These are phyloP conservation scores for Leptosphaerulina australis DNA, from an alignment of 2,329 filamentous ascomycete genomes.

Conservation along the genomic window DNA sequence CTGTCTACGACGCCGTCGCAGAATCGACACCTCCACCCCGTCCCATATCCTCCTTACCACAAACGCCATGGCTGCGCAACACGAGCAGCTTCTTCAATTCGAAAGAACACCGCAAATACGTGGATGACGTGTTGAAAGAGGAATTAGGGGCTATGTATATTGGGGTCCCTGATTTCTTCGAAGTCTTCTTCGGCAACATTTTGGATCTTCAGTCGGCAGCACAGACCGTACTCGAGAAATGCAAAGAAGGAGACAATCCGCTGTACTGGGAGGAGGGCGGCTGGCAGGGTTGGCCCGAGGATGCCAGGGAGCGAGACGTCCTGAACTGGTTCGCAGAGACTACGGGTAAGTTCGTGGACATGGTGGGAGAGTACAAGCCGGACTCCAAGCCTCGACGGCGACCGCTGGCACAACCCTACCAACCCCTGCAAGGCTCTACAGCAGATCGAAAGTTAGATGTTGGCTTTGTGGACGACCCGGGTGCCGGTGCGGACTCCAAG, in stretches of 20 bases:
- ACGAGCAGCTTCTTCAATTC: conserved; percentile 17
- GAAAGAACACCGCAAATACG: conserved; percentile 8
- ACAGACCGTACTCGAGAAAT: conserved; percentile 20
- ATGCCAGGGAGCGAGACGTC: conserved; percentile 28
- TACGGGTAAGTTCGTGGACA: conserved; percentile 23
- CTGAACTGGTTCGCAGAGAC: conserved; percentile 27
- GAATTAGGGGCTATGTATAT: conserved; percentile 27
- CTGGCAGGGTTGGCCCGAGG: conserved; percentile 29
- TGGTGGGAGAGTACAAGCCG: conserved; percentile 21
- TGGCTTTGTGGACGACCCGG: neutral
- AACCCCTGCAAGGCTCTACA: conserved; percentile 20
- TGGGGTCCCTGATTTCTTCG: conserved; percentile 29
- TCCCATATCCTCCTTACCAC: conserved; percentile 29
- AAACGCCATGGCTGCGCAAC: conserved; percentile 35
- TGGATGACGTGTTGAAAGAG: conserved; percentile 24
- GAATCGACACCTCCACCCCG: conserved; percentile 45
- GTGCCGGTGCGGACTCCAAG: conserved; percentile 4
- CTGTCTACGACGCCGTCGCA: conserved; percentile 29
- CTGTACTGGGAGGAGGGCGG: conserved; percentile 27
- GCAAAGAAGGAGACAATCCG: conserved; percentile 28
- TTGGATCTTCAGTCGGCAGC: neutral
- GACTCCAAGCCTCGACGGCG: conserved; percentile 19
- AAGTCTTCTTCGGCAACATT: conserved; percentile 27
- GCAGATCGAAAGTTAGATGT: conserved; percentile 31
- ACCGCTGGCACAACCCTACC: conserved; percentile 26